Conservation (phyloP, 169 alveolate species). For the Cardiosporidium cionae region DNA sequence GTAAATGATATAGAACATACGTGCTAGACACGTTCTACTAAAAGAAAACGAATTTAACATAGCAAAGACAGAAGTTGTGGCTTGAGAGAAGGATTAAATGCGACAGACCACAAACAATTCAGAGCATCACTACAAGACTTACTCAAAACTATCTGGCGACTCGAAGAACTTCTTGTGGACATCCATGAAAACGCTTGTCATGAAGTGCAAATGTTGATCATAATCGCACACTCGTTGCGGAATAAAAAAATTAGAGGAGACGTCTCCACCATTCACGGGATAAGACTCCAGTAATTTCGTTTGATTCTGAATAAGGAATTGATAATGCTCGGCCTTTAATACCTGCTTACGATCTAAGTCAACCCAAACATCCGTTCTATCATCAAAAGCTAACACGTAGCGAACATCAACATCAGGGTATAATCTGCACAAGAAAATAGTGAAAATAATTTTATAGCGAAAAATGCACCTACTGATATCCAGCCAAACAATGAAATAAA, state of each 20-base stretch:
- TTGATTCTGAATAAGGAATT: slow-evolving; percentile 58
- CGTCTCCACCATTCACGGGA: slow-evolving; percentile 28
- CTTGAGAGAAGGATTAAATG: no score
- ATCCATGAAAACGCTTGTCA: slow-evolving; percentile 68
- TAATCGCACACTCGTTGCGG: slow-evolving; percentile 39
- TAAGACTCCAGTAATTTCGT: slow-evolving; percentile 39
- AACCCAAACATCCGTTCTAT: slow-evolving; percentile 79
- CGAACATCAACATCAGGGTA: slow-evolving; percentile 69
- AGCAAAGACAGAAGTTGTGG: no score
- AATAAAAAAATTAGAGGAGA: background rate
- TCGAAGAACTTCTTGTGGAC: slow-evolving; percentile 68
- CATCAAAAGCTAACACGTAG: slow-evolving; percentile 77
- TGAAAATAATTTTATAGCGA: no score
- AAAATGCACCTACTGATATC: no score
- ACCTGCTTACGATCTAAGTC: slow-evolving; percentile 74
- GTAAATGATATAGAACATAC: no score
- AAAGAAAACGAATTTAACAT: no score
- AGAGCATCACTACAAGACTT: background rate
- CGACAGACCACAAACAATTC: no score
- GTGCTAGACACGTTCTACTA: no score
- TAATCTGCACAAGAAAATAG: no score
- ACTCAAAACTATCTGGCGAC: slow-evolving; percentile 64
- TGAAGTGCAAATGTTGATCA: slow-evolving; percentile 74
- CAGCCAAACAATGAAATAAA: no score
- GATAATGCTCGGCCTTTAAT: slow-evolving; percentile 79